Conservation (phyloP, 2,329 filamentous ascomycete genomes). For the Xylaria arbuscula region DNA sequence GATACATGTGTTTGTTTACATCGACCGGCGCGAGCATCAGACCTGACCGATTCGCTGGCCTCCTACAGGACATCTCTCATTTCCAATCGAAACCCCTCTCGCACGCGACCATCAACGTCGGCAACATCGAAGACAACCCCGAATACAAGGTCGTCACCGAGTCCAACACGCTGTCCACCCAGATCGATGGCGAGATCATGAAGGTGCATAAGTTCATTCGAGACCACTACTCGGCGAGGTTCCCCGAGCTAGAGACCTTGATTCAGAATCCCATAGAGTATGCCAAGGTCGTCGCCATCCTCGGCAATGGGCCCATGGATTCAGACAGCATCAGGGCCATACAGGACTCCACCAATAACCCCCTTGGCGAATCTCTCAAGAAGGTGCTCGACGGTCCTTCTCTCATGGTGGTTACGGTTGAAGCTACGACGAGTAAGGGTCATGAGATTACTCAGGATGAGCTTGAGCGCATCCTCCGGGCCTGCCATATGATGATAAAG, state of each 20-base stretch:
- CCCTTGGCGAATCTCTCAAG: conserved; percentile 78
- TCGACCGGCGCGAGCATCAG: conserved; percentile 66
- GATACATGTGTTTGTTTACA: conserved; percentile 68
- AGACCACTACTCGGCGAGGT: conserved; percentile 93
- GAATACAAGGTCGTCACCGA: conserved; percentile 90
- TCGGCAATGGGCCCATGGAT: conserved; percentile 92
- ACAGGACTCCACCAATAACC: conserved; percentile 80
- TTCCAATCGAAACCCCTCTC: conserved; percentile 77
- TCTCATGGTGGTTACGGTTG: conserved; percentile 94
- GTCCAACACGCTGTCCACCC: conserved; percentile 88
- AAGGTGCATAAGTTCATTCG: conserved; percentile 96
- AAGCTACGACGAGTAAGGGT: conserved; percentile 90
- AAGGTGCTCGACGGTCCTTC: conserved; percentile 88
- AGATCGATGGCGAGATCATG: conserved; percentile 92
- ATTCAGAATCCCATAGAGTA: conserved; percentile 95
- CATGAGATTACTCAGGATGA: conserved; percentile 80
- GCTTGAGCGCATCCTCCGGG: conserved; percentile 76
- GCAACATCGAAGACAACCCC: conserved; percentile 90
- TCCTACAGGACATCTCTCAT: conserved; percentile 79
- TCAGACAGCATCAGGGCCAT: conserved; percentile 81
- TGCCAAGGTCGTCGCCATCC: conserved; percentile 91
- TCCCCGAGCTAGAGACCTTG: conserved; percentile 90
- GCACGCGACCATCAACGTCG: conserved; percentile 73
- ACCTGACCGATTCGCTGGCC: conserved; percentile 71
- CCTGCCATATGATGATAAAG: conserved; percentile 88